Base-by-base conservation (phyloP, 208 protist genomes). In the Crithidia acanthocephali region DNA sequence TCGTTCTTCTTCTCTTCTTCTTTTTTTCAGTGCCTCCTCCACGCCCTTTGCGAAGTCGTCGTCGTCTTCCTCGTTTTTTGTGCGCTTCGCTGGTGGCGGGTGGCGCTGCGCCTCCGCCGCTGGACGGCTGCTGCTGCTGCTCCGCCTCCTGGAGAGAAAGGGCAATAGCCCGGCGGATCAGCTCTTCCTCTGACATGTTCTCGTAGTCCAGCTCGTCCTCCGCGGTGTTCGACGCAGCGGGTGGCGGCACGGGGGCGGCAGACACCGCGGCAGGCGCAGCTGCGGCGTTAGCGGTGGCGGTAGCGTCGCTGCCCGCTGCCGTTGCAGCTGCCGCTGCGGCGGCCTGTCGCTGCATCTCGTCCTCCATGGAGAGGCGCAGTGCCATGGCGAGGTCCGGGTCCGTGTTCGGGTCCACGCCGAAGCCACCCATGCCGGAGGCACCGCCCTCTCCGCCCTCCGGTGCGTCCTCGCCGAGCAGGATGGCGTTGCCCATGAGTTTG, bases 341-440 rank as follows among this genome's bases (percentile, higher is more conserved):
- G 6, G 95, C 93, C 68, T 95, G 85, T 28, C 94, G 82, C 74
- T 92, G 93, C 78, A 95, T 79, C 66, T 98, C 93, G 67, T 98
- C 96, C 76, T 98, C 96, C 81, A 98, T 91, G 4, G 95, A 98
- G 53, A 98, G 81, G 37, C 93, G 93, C 45, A 99, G 81, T n/a
- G 92, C 97, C 95, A 99, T 94, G 23, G 94, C 96, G 18, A 99
- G 84, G 53, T 99, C 97, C 0, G 97, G 97, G 69, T 99, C 96
- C 16, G 93, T 75, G 55, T 86, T 94, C 4, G 94, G 94, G 76
- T 98, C 95, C 5, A 98, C 83, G 27, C 84, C 91, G 71, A 98
- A 98, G 23, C 85, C 87, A 42, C 63, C 81, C 22, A 69, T 50
- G 33, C 48, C 64, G 11, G 59, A 40, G n/a, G 18, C 56, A 58